Conservation (phyloP, 2,329 filamentous ascomycete species). For the Sclerotinia glacialis region DNA sequence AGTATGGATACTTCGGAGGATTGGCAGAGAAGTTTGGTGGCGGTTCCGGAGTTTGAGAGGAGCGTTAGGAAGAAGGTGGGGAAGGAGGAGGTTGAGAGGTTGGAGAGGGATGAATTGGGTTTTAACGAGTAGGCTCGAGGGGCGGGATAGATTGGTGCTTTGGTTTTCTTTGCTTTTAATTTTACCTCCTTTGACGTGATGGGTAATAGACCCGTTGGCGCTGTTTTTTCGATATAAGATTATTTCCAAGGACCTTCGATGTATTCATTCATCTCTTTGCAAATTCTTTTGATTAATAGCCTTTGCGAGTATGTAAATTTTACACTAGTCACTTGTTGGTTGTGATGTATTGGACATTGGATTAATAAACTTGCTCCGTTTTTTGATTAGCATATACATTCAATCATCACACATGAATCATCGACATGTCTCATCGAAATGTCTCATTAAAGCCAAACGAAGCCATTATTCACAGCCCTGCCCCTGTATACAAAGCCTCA, state of each 20-base stretch:
- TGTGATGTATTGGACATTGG: background rate
- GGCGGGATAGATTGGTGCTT: background rate
- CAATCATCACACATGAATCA: background rate
- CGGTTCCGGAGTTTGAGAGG: background rate
- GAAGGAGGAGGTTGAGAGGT: background rate
- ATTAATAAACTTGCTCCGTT: background rate
- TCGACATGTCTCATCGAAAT: background rate
- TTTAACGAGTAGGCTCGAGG: background rate
- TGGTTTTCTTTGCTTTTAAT: background rate
- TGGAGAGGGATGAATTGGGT: background rate
- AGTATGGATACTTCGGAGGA: background rate
- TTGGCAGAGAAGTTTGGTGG: background rate
- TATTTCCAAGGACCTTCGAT: no score
- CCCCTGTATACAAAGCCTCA: background rate
- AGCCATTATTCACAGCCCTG: accelerated
- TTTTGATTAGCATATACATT: background rate
- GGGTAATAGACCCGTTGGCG: background rate
- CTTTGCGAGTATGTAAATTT: no score
- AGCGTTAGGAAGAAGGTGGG: background rate
- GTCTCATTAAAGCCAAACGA: background rate
- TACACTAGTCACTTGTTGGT: no score
- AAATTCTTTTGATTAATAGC: no score
- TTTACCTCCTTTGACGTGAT: background rate
- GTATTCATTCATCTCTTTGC: no score
- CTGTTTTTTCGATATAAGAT: background rate